Evolutionary conservation across 306 rosid species (phyloP), one percentile per base, ranked within the genome.

Genomic region (Quercus robur): DNA sequence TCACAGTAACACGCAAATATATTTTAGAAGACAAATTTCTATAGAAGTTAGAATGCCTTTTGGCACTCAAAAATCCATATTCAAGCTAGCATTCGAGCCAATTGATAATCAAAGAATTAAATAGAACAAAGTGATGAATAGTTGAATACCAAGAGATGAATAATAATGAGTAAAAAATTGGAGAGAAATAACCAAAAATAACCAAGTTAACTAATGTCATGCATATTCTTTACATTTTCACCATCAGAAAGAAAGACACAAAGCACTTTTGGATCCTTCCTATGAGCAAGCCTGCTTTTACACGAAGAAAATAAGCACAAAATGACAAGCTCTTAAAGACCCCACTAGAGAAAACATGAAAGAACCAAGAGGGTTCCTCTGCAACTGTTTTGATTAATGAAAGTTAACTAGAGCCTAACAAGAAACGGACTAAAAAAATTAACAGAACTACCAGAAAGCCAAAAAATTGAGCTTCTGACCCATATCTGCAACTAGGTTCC

Each of bases 291-390:
- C 26, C 56, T 35, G 57, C 26, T 3, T 73, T 84, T 73, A 18
- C 80, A 69, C 74, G 81, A 85, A 64, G 75, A 77, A 70, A 82
- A 74, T 67, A 12, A 56, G 73, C 84, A 82, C 54, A 57, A 57
- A 61, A 75, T 9, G 81, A 76, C 82, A 78, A 82, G 30, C 38
- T 15, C 6, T 7, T 14, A 15, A 46, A 49, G 80, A 67, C 82
- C 84, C 80, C 46, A 66, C 80, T 51, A 31, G 49, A 66, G 26
- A 33, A 73, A 57, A 31, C 75, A 21, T 31, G 61, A 14, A 66
- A 76, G 18, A 56, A 56, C 71, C 26, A 66, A 81, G 67, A 46
- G 31, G 81, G 68, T 55, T 72, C 59, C 80, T 76, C 81, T 55
- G 33, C 30, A 66, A 70, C 21, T 35, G 31, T 28, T 21, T 38